Percentiles rank a stretch among this genome's conserved stretches.
Evolutionary conservation across 2,329 filamentous ascomycete species (phyloP).

Genomic region (Epicoccum sorghinum): DNA sequence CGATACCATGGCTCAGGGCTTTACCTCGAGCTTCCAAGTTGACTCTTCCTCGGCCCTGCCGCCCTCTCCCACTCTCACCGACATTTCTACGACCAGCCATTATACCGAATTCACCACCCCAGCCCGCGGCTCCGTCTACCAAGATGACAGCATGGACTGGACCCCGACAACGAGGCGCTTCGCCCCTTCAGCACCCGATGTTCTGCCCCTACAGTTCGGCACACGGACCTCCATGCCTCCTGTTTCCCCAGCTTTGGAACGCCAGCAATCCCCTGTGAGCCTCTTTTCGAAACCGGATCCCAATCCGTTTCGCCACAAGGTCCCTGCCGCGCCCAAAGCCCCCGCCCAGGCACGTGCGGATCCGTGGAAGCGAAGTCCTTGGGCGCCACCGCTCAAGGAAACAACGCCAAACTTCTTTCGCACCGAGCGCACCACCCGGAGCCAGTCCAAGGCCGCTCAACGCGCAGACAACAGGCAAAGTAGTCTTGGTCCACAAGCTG

Average conservation of each 20-base stretch:
- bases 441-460: conserved; percentile 4
- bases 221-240: conserved; percentile 13
- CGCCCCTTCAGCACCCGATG: conserved; percentile 44
- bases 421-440: conserved; percentile 36
- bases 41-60: conserved; percentile 33
- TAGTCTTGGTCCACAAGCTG: too few relatives aligned
- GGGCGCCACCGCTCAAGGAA: conserved; percentile 59
- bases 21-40: conserved; percentile 49
- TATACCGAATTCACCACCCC: conserved; percentile 37
- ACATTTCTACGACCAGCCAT: conserved; percentile 28
- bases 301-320: conserved; percentile 71
- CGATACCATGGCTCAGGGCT: conserved; percentile 44
- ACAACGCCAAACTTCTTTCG: conserved; percentile 61
- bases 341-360: conserved; percentile 68
- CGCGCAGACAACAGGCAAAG: not conserved
- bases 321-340: conserved; percentile 72
- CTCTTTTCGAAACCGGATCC: conserved; percentile 43
- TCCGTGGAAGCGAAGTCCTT: conserved; percentile 56
- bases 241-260: not conserved
- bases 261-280: conserved; percentile 13
- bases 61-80: conserved; percentile 42
- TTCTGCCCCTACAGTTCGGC: conserved; percentile 29
- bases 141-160: conserved; percentile 74
- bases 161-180: conserved; percentile 58
- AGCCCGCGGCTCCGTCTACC: conserved; percentile 12